Evolutionary conservation across 1,284 basidiomycete genomes (phyloP), one percentile per base, ranked within the genome.

Genomic region (Cryptococcus hybrid): DNA sequence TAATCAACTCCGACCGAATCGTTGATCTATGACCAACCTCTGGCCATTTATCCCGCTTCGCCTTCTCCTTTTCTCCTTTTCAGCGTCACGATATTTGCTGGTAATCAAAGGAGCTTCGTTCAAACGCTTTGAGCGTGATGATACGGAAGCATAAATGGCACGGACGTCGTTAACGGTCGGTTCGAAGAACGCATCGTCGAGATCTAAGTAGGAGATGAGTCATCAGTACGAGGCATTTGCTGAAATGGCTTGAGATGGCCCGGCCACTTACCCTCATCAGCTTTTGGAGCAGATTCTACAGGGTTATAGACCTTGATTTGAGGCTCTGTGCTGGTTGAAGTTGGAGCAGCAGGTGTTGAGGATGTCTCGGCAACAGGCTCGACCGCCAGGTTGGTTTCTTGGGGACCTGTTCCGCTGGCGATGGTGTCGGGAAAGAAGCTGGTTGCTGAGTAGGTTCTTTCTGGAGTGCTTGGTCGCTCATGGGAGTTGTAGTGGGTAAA

Each of bases 371-470:
- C 43, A n/a, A 18, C 43, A 44, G 43, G 9, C 34, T 9, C 39
- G 45, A 24, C 37, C 12, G 12, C 24, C 24, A 24, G 24, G 24
- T 24, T 24, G 24, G 24, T 24, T 42, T n/a, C 9, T n/a, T n/a
- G 51, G 12, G 47, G 30, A 9, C 4, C 24, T 36, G 47, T 35
- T 24, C 24, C 24, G 24, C 24, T 24, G 96, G 82, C 52, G 85
- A 24, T 24, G 24, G 24, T 24, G 24, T 24, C 24, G 24, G 24
- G 24, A 24, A 24, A 24, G 24, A 24, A 24, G 24, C 24, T 24
- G 24, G 24, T 24, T 24, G 24, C 24, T 24, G 24, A 24, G 24
- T 24, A 24, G 24, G 24, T 24, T 24, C 24, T 24, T 24, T 24
- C 24, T 24, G 24, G 24, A 24, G 24, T 24, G 24, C 24, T 24